Base-by-base conservation (phyloP, 345 rosid species). In the Camelina laxa region DNA sequence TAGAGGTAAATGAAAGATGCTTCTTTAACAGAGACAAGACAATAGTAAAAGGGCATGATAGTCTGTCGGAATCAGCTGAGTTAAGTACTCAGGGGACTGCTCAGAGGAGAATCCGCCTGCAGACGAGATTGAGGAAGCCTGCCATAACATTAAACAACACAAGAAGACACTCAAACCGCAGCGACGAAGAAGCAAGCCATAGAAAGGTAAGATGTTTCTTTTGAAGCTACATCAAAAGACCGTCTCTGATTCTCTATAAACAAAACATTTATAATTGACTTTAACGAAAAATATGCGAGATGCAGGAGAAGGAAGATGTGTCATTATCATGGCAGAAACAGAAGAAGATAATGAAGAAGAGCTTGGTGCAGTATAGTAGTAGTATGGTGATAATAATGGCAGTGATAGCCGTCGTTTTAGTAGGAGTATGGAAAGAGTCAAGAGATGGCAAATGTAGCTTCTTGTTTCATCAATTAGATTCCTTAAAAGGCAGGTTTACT, bases 71-170 rank as follows among this genome's bases (percentile, higher is more conserved):
- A 66, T 65, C 84, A 6, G 80, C 58, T 63, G 68, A 65, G 60
- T 38, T 75, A 16, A 54, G 8, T 30, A 1, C 15, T 70, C 94
- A 87, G 67, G 96, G 92, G 51, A 89, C 82, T 70, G 94, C 93
- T 73, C 74, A 79, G 21, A 84, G 91, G 76, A 88, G 94, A 80
- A 60, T 91, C 69, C 89, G 73, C 13, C 70, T 93, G 74, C 88
- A 75, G 74, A 45, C 55, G 22, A 65, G 66, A 36, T 15, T 0
- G n/a, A 22, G 63, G 22, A 65, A 77, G 56, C 27, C 51, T 17
- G 68, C 42, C 4, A 13, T 64, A 16, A 55, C 33, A 59, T 65
- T 36, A 15, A 75, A 60, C 19, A 71, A 36, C 55, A 54, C 39
- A 50, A 64, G 17, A 59, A 76, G 49, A 41, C 79, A 72, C 68